These are phyloP conservation scores for Trypanosoma mega DNA, from an alignment of 208 protist species.

Conservation along the genomic window DNA sequence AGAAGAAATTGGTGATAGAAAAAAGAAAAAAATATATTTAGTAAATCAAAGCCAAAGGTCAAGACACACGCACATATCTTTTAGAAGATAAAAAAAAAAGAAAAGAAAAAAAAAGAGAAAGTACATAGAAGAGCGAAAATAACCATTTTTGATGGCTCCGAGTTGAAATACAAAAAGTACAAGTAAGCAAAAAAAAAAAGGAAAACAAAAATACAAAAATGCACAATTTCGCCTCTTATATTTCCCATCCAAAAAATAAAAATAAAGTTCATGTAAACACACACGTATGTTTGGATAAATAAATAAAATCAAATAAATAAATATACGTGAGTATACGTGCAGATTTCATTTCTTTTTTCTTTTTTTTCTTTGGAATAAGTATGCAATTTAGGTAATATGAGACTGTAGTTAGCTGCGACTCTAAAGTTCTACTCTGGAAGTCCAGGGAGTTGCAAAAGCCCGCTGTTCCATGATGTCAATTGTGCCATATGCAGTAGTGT, in stretches of 20 bases:
- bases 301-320: too few relatives aligned
- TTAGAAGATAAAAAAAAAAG: conserved; percentile 11
- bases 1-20: conserved; percentile 5
- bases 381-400: too few relatives aligned
- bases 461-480: neutral
- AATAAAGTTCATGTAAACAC: neutral
- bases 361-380: neutral
- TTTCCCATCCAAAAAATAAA: neutral
- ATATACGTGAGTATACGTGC: too few relatives aligned
- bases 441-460: neutral
- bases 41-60: too few relatives aligned
- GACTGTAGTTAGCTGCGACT: too few relatives aligned
- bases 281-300: too few relatives aligned
- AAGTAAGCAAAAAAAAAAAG: conserved; percentile 23
- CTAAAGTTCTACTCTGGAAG: neutral
- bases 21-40: too few relatives aligned
- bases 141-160: neutral
- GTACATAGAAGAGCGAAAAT: neutral
- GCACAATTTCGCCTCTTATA: conserved; percentile 1
- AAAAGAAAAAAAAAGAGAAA: neutral
- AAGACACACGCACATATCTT: neutral
- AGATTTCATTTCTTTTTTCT: neutral
- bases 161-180: conserved; percentile 14
- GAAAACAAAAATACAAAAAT: conserved; percentile 20
- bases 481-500: conserved; percentile 3